Evolutionary conservation across 2,329 filamentous ascomycete genomes (phyloP).

Genomic region (Pseudogymnoascus sp.): DNA sequence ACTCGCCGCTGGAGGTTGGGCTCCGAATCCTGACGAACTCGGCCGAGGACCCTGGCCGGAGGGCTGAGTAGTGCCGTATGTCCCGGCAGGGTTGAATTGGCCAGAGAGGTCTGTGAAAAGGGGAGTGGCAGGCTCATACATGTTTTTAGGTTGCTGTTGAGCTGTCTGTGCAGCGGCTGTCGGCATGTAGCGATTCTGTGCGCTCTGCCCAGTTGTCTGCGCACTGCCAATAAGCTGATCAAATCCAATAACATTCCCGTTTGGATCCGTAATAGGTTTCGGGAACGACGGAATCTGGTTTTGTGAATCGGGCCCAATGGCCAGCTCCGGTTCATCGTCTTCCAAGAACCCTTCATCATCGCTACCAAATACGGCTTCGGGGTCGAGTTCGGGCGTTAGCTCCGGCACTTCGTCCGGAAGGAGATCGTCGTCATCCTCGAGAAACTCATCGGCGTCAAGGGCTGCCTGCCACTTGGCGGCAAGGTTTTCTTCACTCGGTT

Average conservation of each 20-base stretch:
- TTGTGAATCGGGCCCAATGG: constrained; percentile 21
- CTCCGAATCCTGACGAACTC: neutral
- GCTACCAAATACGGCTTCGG: constrained; percentile 63
- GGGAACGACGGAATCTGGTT: constrained; percentile 21
- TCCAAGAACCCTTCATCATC: constrained; percentile 82
- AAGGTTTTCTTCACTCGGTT: constrained; percentile 49
- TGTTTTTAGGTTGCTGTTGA: constrained; percentile 15
- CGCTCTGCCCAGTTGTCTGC: constrained; percentile 14
- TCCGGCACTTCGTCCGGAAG: constrained; percentile 44
- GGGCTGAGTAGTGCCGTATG: constrained; percentile 14
- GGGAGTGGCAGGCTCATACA: constrained; percentile 23
- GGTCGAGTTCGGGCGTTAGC: constrained; percentile 45
- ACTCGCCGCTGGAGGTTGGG: constrained; percentile 23
- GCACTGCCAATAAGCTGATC: constrained; percentile 14
- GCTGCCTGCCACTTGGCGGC: constrained; percentile 79
- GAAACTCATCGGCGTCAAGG: constrained; percentile 62
- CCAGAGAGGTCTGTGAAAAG: constrained; percentile 25
- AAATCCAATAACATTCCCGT: constrained; percentile 25
- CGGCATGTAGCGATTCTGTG: constrained; percentile 24
- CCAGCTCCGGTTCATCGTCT: constrained; percentile 30
- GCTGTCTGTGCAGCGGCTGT: constrained; percentile 13
- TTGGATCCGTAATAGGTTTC: constrained; percentile 21
- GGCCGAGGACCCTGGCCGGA: neutral
- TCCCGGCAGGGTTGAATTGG: constrained; percentile 18
- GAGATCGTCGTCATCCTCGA: constrained; percentile 48